Evolutionary conservation across 352 stramenopile species (phyloP).

Genomic region (Phytophthora sojae): DNA sequence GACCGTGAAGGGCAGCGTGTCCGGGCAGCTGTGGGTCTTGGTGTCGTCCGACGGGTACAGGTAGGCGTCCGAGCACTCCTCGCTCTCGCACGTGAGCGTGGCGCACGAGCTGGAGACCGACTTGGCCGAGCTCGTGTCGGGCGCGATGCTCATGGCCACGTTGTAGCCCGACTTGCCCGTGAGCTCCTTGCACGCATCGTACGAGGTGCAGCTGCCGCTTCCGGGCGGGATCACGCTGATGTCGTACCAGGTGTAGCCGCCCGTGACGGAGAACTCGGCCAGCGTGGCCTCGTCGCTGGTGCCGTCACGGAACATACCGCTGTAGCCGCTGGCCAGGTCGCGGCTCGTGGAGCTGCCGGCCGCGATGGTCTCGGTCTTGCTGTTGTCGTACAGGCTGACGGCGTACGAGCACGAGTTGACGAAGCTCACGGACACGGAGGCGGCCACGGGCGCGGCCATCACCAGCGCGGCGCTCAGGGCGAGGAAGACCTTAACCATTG

Average conservation of each 20-base stretch:
- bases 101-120: constrained; percentile 33
- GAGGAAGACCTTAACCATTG: constrained; percentile 59
- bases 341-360: constrained; percentile 42
- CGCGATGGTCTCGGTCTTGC: constrained; percentile 48
- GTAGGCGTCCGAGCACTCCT: constrained; percentile 51
- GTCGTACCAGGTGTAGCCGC: constrained; percentile 60
- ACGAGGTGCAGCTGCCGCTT: constrained; percentile 52
- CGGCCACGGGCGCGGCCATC: constrained; percentile 36
- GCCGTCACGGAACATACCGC: constrained; percentile 69
- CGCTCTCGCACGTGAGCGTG: constrained; percentile 39
- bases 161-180: constrained; percentile 69
- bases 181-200: constrained; percentile 48
- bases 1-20: constrained; percentile 45
- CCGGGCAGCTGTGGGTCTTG: constrained; percentile 60
- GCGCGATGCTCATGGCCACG: constrained; percentile 50
- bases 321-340: constrained; percentile 44
- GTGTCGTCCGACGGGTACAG: constrained; percentile 57
- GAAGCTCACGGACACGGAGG: constrained; percentile 56
- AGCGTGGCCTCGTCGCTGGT: constrained; percentile 50
- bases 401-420: constrained; percentile 55
- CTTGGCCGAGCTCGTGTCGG: constrained; percentile 31
- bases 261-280: constrained; percentile 53
- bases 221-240: constrained; percentile 65
- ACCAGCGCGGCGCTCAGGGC: constrained; percentile 42
- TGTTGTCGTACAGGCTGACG: constrained; percentile 69